These are phyloP conservation scores for Thinopyrum elongatum DNA, from an alignment of 176 grass and related monocot species.

Conservation along the genomic window DNA sequence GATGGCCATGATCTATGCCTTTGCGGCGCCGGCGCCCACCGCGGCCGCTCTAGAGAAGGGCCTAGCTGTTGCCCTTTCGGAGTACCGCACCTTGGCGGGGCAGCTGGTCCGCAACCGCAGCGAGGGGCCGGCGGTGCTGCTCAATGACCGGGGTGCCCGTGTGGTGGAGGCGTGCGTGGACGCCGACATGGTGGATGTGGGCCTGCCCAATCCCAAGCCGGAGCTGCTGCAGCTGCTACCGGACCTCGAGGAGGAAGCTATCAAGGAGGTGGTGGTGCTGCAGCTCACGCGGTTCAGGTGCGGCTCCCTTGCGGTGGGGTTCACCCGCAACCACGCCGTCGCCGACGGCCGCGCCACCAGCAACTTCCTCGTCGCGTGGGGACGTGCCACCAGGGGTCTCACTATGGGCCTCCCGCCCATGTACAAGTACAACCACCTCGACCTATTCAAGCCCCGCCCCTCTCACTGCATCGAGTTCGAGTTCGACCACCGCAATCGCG, in stretches of 20 bases:
- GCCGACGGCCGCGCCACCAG: constrained; percentile 60
- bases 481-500: too few relatives aligned
- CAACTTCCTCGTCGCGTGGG: constrained; percentile 73
- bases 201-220: constrained; percentile 40
- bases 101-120: constrained; percentile 26
- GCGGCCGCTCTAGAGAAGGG: constrained; percentile 42
- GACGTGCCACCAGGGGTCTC: constrained; percentile 45
- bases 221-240: constrained; percentile 43
- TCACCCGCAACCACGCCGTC: constrained; percentile 49
- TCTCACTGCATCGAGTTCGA: too few relatives aligned
- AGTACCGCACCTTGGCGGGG: constrained; percentile 53
- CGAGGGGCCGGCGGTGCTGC: constrained; percentile 29
- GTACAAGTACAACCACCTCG: too few relatives aligned
- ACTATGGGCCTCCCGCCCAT: neutral
- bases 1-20: constrained; percentile 58
- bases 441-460: too few relatives aligned
- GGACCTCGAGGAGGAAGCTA: constrained; percentile 15
- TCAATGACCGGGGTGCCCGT: constrained; percentile 45
- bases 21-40: constrained; percentile 34
- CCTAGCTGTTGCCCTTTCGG: constrained; percentile 32
- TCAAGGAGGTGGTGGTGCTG: constrained; percentile 44
- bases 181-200: constrained; percentile 14
- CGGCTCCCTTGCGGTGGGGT: constrained; percentile 43
- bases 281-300: constrained; percentile 66
- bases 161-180: constrained; percentile 53